phyloP scores from a whole-genome alignment of 495 filamentous ascomycete species.

The Aspergillus kassunensis region DNA sequence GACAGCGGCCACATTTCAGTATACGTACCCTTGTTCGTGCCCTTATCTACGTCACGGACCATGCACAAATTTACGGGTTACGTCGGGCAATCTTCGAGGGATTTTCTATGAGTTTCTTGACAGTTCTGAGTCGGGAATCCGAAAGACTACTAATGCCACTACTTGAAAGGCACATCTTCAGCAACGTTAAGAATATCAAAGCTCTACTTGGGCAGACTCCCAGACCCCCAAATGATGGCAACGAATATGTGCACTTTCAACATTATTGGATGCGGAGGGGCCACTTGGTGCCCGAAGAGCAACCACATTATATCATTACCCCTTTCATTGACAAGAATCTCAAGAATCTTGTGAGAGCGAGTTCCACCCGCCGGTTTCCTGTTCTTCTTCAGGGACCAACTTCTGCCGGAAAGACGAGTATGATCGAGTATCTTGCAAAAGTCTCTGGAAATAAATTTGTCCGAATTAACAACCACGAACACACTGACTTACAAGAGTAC shows the following conservation, averaged over 20 bases:
- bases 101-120: slow-evolving; percentile 97
- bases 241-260: slow-evolving; percentile 78
- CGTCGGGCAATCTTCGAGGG: slow-evolving; percentile 88
- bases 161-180: slow-evolving; percentile 76
- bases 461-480: slow-evolving; percentile 98
- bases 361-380: slow-evolving; percentile 85
- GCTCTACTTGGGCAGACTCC: slow-evolving; percentile 71
- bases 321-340: slow-evolving; percentile 92
- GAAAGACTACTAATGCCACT: slow-evolving; percentile 72
- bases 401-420: slow-evolving; percentile 95
- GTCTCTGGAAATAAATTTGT: slow-evolving; percentile 95
- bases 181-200: slow-evolving; percentile 58
- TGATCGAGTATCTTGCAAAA: slow-evolving; percentile 97
- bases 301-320: slow-evolving; percentile 91
- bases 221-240: slow-evolving; percentile 67
- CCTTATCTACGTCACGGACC: slow-evolving; percentile 78
- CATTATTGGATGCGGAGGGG: slow-evolving; percentile 92
- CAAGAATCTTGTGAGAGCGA: slow-evolving; percentile 87
- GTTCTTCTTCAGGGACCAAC: slow-evolving; percentile 97
- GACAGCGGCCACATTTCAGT: slow-evolving; percentile 92
- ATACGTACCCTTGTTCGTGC: slow-evolving; percentile 91
- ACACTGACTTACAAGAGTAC: slow-evolving; percentile 97
- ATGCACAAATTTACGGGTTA: slow-evolving; percentile 80
- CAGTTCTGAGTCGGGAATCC: slow-evolving; percentile 73
- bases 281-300: slow-evolving; percentile 56